Base-by-base conservation (phyloP, 345 rosid genomes). In the Geranium brycei region DNA sequence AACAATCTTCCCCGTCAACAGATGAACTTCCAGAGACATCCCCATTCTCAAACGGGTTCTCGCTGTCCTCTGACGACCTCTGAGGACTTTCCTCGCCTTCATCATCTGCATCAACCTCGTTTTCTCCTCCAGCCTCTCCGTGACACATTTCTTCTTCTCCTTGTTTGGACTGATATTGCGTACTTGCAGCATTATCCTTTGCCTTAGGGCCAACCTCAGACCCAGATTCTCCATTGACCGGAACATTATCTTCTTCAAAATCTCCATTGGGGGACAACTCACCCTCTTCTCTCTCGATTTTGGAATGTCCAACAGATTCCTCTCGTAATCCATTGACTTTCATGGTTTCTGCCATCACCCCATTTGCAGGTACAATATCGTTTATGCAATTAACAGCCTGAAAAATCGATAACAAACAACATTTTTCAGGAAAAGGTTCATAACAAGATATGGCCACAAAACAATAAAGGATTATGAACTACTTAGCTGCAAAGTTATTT, bases 251-350 rank as follows among this genome's bases (percentile, higher is more conserved):
- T 77, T 88, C 97, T 80, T 90, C 96, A 65, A 82, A 90, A 70
- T 89, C 96, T 59, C 91, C 97, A 71, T 81, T 86, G 59, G 99
- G 99, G 67, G 99, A 93, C 75, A 93, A 79, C 69, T 93, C 99
- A 62, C 99, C 99, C 75, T 93, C 99, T 68, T 93, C 99, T 78
- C 97, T 93, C 75, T 91, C 96, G 64, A 80, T 81, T 82, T 84
- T 91, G 35, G 80, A 67, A 66, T 81, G 83, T 35, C 71, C 80
- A 51, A 64, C 68, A 18, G 81, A 65, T 70, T 72, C 86, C 73
- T 83, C 83, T 38, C 66, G 82, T 63, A 71, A 81, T 77, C 81
- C 84, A 57, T 61, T 83, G 77, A 63, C 69, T 69, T 75, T 81
- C 3, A 67, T 61, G 60, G 71, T 82, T 65, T 83, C 84, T 53